A percentile compares a stretch with the other conserved stretches of the same genome.
Conservation (phyloP, 1,139 yeast genomes). For the Hemisphaericaspora xylofermentans region DNA sequence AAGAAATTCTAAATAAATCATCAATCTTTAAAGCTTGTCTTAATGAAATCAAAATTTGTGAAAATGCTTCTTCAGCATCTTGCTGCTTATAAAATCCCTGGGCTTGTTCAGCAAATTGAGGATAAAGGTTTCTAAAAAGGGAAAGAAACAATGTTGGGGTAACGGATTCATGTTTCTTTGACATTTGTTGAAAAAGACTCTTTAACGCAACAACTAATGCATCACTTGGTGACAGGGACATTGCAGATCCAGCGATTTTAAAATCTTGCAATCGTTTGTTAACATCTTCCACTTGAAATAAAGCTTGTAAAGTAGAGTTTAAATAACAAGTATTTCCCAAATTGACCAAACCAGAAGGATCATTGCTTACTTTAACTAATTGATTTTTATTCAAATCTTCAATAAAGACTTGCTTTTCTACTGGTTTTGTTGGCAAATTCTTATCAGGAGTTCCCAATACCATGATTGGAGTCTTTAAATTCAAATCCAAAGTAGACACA, state of each 20-base stretch:
- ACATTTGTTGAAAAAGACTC: constrained; percentile 47
- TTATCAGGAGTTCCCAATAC: constrained; percentile 88
- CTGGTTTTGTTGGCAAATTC: constrained; percentile 60
- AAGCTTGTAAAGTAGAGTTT: constrained; percentile 83
- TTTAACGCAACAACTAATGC: constrained; percentile 31
- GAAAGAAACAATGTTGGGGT: constrained; percentile 67
- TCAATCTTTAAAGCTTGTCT: constrained; percentile 50
- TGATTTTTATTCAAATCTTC: constrained; percentile 63
- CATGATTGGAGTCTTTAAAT: constrained; percentile 72
- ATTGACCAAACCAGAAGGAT: constrained; percentile 83
- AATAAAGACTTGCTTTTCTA: constrained; percentile 54
- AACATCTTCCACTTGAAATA: constrained; percentile 67
- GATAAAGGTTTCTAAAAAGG: constrained; percentile 63
- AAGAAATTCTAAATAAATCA: constrained; percentile 62
- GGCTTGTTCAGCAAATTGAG: constrained; percentile 84
- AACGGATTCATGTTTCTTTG: constrained; percentile 44
- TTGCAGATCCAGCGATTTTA: constrained; percentile 6
- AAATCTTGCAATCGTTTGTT: constrained; percentile 28
- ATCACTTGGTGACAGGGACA: constrained; percentile 13
- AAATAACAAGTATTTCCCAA: constrained; percentile 95
- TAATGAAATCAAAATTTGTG: constrained; percentile 66
- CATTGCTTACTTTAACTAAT: constrained; percentile 37
- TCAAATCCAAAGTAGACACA: constrained; percentile 49
- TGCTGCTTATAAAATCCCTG: constrained; percentile 86
- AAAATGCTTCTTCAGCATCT: constrained; percentile 96